Evolutionary conservation across 2,329 filamentous ascomycete genomes (phyloP), one percentile per base, ranked within the genome.

Genomic region (Endocalyx cinctus): DNA sequence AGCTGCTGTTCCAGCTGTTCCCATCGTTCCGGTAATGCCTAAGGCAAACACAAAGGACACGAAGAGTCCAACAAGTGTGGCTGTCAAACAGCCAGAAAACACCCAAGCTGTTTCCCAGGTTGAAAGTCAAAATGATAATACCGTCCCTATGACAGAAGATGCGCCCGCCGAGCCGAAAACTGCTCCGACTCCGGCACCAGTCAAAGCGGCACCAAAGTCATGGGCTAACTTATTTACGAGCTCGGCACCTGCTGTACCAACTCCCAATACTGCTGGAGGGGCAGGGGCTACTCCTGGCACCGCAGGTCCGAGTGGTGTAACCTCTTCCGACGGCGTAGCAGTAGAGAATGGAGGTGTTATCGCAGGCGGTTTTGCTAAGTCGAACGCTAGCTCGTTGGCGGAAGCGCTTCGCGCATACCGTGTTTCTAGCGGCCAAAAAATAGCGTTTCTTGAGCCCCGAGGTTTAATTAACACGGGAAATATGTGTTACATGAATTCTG

Each of bases 401-500:
- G 86, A 96, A 47, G 85, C 86, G 22, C 70, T 98, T 33, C 74
- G 74, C 31, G 75, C 77, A 17, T 92, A 89, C 58, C 76, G 74
- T 33, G 79, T 88, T 16, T 73, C 77, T 37, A 69, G 70, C 23
- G 71, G 72, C 23, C 66, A 75, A 19, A 86, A 83, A 50, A 68
- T 90, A 46, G 71, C 84, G 13, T 96, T 96, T 54, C 72, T 98
- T 31, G 87, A 97, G 63, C 92, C 92, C 31, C 79, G 90, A 46
- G 92, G 92, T 30, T 74, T 98, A 54, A 85, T 95, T 47, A 98
- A 98, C 63, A 94, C 90, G 25, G 92, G 92, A 31, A 97, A 98
- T 57, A 94, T 97, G 86, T 98, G 92, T 64, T 98, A 98, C 65
- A 97, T 98, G 92, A 98, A 97, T 69, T 96, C 92, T 43, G 90